Conservation (phyloP, 805 yeast genomes). For the Metschnikowia corniflorae region DNA sequence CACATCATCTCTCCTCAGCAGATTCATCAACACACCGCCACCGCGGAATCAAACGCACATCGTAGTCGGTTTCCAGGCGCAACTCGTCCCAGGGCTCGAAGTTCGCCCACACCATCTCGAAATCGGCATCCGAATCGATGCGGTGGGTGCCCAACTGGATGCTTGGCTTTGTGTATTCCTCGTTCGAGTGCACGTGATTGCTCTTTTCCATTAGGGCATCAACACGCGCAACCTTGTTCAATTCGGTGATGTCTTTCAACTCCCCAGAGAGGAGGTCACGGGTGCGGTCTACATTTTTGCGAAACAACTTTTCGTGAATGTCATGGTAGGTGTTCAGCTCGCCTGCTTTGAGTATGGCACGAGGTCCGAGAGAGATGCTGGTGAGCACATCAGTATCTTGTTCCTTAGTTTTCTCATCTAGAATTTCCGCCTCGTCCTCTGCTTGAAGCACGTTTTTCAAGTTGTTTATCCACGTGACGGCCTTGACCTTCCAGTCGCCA, state of each 20-base stretch:
- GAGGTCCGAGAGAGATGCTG: conserved; percentile 17
- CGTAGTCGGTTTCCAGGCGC: conserved; percentile 36
- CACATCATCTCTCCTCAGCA: neutral
- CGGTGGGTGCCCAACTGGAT: conserved; percentile 35
- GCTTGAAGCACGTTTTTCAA: conserved; percentile 13
- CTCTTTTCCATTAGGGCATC: conserved; percentile 34
- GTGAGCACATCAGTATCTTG: conserved; percentile 8
- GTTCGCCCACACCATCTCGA: conserved; percentile 41
- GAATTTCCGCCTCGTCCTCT: neutral
- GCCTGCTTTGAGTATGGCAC: conserved; percentile 14
- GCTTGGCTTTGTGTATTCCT: conserved; percentile 32
- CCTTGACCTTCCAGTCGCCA: conserved; percentile 32
- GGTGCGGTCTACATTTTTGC: conserved; percentile 22
- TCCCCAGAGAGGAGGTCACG: conserved; percentile 22
- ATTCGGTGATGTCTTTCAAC: conserved; percentile 31
- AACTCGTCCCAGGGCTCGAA: conserved; percentile 47
- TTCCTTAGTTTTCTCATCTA: neutral
- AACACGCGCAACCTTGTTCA: conserved; percentile 35
- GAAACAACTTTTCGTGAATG: conserved; percentile 26
- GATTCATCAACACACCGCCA: conserved; percentile 11
- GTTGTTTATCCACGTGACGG: conserved; percentile 17
- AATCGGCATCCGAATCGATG: conserved; percentile 39
- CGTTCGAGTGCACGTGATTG: conserved; percentile 22
- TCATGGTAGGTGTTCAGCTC: conserved; percentile 20
- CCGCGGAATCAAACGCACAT: conserved; percentile 37